Base-by-base conservation (phyloP, 805 yeast species). In the Zygotorulaspora florentina region DNA sequence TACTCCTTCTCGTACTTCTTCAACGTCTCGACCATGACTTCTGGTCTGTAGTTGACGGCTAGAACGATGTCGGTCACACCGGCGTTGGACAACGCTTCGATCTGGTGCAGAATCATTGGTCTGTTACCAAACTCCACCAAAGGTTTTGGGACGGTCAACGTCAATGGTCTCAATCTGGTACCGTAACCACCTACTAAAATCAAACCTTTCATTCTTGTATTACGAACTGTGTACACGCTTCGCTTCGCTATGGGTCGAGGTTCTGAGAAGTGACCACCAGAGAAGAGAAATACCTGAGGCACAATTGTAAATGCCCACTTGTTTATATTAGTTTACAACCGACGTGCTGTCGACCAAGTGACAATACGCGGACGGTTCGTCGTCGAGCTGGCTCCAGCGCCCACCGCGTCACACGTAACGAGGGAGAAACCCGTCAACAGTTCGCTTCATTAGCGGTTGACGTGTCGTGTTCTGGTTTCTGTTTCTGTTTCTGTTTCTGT, bases 101-200 rank as follows among this genome's bases (percentile, higher is more conserved):
- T 89, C 77, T 93, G 99, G 72, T 93, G 99, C 62, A 88, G 77
- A 63, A 93, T 93, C 99, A 93, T 93, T 65, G 99, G 98, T 76
- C 91, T 87, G 87, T 93, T 93, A 70, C 87, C 99, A 65, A 93
- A 93, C 75, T 91, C 98, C 55, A 90, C 97, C 71, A 90, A 78
- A 42, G 98, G 98, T 75, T 90, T 90, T 70, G 98, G 98, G 55
- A 84, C 79, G 48, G 97, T 88, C 62, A 90, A 76, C 53, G 98
- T 90, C 65, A 93, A 78, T 53, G 99, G 99, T 81, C 99, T 90
- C 77, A 93, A 85, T 77, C 99, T 93, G 66, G 99, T 93, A 79
- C 99, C 99, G 78, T 90, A 93, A 73, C 99, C 99, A 68, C 99
- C 99, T 62, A 91, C 98, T 70, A 91, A 83, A 79, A 91, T 91